Percentiles rank a stretch among this genome's conserved stretches.
These are phyloP conservation scores for Pyrenochaeta sp. DNA, from an alignment of 2,329 filamentous ascomycete species.

Conservation along the genomic window DNA sequence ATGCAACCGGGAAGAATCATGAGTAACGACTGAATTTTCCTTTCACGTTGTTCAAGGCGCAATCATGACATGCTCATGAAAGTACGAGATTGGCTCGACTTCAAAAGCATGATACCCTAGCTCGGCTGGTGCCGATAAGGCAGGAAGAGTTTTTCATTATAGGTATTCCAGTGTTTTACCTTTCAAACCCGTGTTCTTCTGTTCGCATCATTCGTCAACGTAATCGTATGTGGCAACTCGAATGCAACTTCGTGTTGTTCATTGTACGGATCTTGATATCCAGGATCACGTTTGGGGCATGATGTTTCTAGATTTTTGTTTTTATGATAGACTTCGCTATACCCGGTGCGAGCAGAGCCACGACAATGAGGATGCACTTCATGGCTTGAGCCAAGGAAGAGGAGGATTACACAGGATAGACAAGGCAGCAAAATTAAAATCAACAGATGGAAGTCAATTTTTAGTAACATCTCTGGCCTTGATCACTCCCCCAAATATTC, in stretches of 20 bases:
- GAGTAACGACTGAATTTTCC: constrained; percentile 1
- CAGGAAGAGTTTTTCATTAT: background rate
- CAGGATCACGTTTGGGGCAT: background rate
- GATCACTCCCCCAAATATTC: background rate
- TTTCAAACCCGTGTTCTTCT: background rate
- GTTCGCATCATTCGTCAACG: constrained; percentile 4
- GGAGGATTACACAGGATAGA: background rate
- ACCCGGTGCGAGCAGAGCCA: background rate
- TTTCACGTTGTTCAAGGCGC: background rate
- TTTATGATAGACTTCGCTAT: constrained; percentile 8
- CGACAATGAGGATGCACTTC: background rate
- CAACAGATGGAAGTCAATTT: constrained; percentile 9
- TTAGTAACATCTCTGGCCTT: background rate
- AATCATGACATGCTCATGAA: constrained; percentile 4
- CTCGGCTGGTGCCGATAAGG: constrained; percentile 25
- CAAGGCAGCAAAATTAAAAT: background rate
- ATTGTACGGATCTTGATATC: background rate
- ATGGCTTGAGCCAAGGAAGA: background rate
- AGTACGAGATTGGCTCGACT: constrained; percentile 10
- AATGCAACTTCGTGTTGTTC: too few relatives aligned
- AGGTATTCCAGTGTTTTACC: background rate
- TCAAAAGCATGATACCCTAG: constrained; percentile 24
- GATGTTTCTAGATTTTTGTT: constrained; percentile 3
- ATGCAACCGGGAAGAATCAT: background rate
- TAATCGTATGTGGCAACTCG: too few relatives aligned